These are phyloP conservation scores for Rhododendron henanense DNA, from an alignment of 148 eudicot species.

Conservation along the genomic window DNA sequence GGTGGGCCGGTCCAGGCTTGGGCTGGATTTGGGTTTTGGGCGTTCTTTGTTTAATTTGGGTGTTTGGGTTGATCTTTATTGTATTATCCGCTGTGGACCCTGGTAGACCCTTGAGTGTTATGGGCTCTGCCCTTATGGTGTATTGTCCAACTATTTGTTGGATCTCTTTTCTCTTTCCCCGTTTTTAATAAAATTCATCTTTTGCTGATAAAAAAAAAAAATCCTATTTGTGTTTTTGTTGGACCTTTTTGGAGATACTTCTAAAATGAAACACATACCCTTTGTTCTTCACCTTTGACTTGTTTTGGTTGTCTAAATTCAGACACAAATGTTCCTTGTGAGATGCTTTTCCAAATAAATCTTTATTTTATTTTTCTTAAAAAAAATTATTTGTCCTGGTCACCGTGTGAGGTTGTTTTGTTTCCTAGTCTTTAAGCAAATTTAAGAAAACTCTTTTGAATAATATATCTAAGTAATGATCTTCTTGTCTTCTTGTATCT, in stretches of 20 bases:
- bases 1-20: too few species aligned
- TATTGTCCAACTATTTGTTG: too few species aligned
- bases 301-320: not conserved
- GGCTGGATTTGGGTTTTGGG: too few species aligned
- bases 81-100: too few species aligned
- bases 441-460: not conserved
- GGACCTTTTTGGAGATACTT: not conserved
- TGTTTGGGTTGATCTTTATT: too few species aligned
- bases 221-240: not conserved
- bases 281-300: not conserved
- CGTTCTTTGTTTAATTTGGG: too few species aligned
- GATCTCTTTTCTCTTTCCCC: too few species aligned
- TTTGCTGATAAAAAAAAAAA: too few species aligned
- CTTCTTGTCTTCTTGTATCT: not conserved
- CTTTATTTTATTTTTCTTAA: too few species aligned
- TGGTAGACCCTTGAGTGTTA: too few species aligned
- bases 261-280: not conserved
- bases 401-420: not conserved
- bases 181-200: too few species aligned
- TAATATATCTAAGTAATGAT: not conserved
- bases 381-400: not conserved
- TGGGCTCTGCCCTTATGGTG: too few species aligned
- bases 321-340: not conserved
- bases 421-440: not conserved
- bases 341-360: not conserved